Evolutionary conservation across 371 early-diverging fungal genomes (phyloP).

Genomic region (Mortierella sp.): DNA sequence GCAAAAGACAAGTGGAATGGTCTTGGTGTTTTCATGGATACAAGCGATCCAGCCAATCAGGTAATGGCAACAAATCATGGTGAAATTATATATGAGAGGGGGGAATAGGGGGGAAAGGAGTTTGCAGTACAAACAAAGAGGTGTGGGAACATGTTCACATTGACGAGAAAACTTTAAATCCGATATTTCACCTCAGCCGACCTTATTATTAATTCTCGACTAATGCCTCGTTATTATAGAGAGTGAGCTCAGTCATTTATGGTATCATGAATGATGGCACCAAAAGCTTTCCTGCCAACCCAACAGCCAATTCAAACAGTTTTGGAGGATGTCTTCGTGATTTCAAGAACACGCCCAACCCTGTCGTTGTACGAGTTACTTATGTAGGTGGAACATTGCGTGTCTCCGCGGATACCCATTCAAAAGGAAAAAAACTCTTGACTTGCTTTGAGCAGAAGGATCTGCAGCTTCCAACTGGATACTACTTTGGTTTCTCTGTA

Average conservation of each 20-base stretch:
- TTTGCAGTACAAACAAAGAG: not conserved
- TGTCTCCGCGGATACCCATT: slow-evolving; percentile 74
- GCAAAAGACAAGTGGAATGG: slow-evolving; percentile 80
- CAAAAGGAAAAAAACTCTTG: slow-evolving; percentile 69
- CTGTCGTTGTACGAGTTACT: slow-evolving; percentile 72
- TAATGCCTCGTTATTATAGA: slow-evolving; percentile 23
- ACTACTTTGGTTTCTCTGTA: slow-evolving; percentile 87
- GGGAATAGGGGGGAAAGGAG: not conserved
- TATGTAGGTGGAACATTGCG: slow-evolving; percentile 72
- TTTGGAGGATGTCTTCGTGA: slow-evolving; percentile 79
- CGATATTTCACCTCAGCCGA: not conserved
- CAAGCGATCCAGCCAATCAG: slow-evolving; percentile 66
- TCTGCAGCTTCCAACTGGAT: slow-evolving; percentile 77
- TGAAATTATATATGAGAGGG: not conserved
- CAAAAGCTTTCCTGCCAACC: slow-evolving; percentile 56
- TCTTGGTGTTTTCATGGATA: slow-evolving; percentile 77
- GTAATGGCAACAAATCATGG: slow-evolving; percentile 56
- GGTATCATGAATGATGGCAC: slow-evolving; percentile 81
- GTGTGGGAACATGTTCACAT: not conserved
- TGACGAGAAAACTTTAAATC: not conserved
- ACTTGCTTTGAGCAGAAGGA: slow-evolving; percentile 73
- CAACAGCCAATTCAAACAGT: slow-evolving; percentile 56
- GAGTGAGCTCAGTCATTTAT: slow-evolving; percentile 59
- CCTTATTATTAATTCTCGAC: no score
- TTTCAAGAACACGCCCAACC: slow-evolving; percentile 76